A percentile compares a stretch with the other conserved stretches of the same genome.
phyloP scores from a whole-genome alignment of 1,284 basidiomycete genomes.

The Ceratobasidium sp. region DNA sequence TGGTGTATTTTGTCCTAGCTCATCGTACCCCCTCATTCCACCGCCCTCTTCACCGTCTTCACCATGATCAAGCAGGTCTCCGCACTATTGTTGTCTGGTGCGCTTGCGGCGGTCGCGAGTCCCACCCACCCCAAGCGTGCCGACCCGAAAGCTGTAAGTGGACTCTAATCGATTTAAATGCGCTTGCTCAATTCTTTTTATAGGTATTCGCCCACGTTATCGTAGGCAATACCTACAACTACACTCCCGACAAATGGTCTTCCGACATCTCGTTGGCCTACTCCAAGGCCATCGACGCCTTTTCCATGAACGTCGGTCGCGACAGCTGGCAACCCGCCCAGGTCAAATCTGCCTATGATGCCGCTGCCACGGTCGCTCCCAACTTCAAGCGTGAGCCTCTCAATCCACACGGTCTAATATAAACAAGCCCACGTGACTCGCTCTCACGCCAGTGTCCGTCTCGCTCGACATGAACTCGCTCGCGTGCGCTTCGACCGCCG shows the following conservation, averaged over 20 bases:
- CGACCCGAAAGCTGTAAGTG: slow-evolving; percentile 25
- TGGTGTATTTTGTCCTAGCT: too few species aligned
- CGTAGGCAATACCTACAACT: slow-evolving; percentile 57
- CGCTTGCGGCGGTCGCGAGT: not conserved
- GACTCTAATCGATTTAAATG: not conserved
- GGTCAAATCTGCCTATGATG: slow-evolving; percentile 54
- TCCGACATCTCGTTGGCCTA: slow-evolving; percentile 55
- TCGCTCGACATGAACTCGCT: slow-evolving; percentile 32
- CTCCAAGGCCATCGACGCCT: slow-evolving; percentile 57
- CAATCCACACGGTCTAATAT: slow-evolving; percentile 49
- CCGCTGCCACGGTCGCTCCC: slow-evolving; percentile 51
- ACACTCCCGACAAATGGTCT: slow-evolving; percentile 54
- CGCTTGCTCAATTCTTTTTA: not conserved
- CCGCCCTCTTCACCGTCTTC: too few species aligned
- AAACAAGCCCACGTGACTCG: not conserved
- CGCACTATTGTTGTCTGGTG: not conserved
- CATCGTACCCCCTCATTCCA: too few species aligned
- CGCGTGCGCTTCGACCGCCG: slow-evolving; percentile 51
- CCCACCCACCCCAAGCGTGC: slow-evolving; percentile 1
- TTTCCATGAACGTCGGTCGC: slow-evolving; percentile 57
- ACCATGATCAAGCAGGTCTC: slow-evolving; percentile 12
- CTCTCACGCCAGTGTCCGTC: slow-evolving; percentile 3
- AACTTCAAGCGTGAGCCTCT: slow-evolving; percentile 55
- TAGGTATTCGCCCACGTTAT: slow-evolving; percentile 57
- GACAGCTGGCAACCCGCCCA: slow-evolving; percentile 55